Conservation (phyloP, 768 basidiomycete species). For the Candolleomyces eurysporus region DNA sequence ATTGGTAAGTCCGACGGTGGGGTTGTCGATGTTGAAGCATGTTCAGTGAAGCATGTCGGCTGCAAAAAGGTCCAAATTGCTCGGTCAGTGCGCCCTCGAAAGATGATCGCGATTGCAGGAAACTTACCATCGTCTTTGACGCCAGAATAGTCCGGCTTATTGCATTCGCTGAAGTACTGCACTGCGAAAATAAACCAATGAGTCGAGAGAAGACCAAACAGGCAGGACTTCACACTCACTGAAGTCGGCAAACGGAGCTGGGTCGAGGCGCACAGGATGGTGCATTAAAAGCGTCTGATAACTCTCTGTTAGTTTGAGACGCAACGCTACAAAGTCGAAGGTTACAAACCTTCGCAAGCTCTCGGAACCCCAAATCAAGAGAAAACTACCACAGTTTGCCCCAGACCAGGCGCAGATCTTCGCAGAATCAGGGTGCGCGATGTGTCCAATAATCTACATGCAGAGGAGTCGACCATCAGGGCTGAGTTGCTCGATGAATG, state of each 20-base stretch:
- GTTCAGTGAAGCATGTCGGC: constrained; percentile 80
- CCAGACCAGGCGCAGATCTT: constrained; percentile 88
- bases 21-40: constrained; percentile 90
- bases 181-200: constrained; percentile 34
- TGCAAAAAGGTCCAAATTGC: constrained; percentile 19
- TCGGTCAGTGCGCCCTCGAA: neutral
- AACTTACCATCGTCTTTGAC: constrained; percentile 68
- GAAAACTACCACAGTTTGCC: constrained; percentile 83
- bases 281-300: constrained; percentile 57
- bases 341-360: constrained; percentile 81
- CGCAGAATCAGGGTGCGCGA: constrained; percentile 85
- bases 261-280: constrained; percentile 83
- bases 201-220: neutral
- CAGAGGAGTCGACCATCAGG: too few species aligned
- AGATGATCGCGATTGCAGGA: too few species aligned
- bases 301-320: neutral
- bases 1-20: constrained; percentile 74
- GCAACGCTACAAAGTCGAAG: neutral
- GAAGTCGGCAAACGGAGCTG: constrained; percentile 80
- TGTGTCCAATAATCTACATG: constrained; percentile 68
- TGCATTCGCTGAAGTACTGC: constrained; percentile 87
- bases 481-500: too few species aligned
- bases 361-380: too few species aligned
- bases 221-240: constrained; percentile 32
- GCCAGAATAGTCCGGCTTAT: constrained; percentile 77